Evolutionary conservation across 1,284 basidiomycete genomes (phyloP).

Genomic region (Leccinum solheimii): DNA sequence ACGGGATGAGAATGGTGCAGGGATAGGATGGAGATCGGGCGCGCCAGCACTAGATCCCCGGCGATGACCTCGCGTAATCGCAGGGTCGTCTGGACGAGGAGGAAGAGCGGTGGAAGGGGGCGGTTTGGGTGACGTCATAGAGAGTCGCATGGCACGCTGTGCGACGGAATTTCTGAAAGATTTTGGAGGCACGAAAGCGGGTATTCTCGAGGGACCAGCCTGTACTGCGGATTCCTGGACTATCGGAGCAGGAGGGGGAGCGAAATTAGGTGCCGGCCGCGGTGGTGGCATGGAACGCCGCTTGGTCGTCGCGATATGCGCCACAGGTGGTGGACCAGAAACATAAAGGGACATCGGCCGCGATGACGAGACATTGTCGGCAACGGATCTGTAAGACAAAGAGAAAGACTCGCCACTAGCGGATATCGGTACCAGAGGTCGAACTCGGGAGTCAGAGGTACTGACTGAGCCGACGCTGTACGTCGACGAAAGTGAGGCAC

Average conservation of each 20-base stretch:
- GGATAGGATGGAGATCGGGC: conserved; percentile 33
- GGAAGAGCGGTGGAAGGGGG: conserved; percentile 57
- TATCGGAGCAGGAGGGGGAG: conserved; percentile 64
- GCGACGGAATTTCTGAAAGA: conserved; percentile 54
- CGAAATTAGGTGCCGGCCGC: conserved; percentile 64
- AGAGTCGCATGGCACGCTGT: conserved; percentile 56
- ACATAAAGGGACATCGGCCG: conserved; percentile 26
- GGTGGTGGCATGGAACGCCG: conserved; percentile 67
- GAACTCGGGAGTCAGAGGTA: conserved; percentile 46
- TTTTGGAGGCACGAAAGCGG: conserved; percentile 46
- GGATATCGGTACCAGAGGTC: conserved; percentile 17
- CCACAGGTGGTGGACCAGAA: conserved; percentile 12
- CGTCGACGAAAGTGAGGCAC: conserved; percentile 55
- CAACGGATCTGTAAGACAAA: conserved; percentile 11
- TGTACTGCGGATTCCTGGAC: conserved; percentile 31
- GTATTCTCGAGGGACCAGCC: conserved; percentile 33
- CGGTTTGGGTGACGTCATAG: conserved; percentile 60
- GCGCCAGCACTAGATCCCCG: conserved; percentile 32
- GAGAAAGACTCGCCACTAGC: conserved; percentile 9
- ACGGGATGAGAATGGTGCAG: conserved; percentile 48
- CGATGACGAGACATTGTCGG: conserved; percentile 5
- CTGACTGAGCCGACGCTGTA: conserved; percentile 50
- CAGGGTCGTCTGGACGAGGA: conserved; percentile 58
- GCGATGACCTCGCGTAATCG: conserved; percentile 35
- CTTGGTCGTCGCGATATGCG: conserved; percentile 39